These are phyloP conservation scores for Oidium heveae DNA, from an alignment of 2,329 filamentous ascomycete species.

Conservation along the genomic window DNA sequence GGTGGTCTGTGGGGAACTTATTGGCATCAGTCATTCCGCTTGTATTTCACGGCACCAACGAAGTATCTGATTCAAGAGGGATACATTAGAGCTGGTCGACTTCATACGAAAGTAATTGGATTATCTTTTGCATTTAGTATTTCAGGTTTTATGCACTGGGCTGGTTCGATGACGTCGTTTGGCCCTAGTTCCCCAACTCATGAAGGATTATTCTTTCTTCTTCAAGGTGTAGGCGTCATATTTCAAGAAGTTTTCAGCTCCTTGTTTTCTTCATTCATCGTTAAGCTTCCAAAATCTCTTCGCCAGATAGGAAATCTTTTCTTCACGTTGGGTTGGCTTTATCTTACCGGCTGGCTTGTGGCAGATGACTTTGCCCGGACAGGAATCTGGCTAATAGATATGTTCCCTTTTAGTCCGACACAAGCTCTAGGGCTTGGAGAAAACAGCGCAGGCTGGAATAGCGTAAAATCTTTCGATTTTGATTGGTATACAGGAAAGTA, in stretches of 20 bases:
- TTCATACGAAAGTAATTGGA: slow-evolving; percentile 14
- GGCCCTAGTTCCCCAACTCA: slow-evolving; percentile 24
- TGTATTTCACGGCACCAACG: slow-evolving; percentile 38
- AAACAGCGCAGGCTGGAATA: slow-evolving; percentile 36
- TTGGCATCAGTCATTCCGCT: slow-evolving; percentile 82
- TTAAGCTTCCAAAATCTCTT: slow-evolving; percentile 19
- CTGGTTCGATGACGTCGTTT: slow-evolving; percentile 40
- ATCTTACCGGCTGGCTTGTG: slow-evolving; percentile 35
- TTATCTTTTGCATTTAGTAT: slow-evolving; percentile 32
- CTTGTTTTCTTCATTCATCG: slow-evolving; percentile 13
- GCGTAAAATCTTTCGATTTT: slow-evolving; percentile 28
- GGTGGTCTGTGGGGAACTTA: slow-evolving; percentile 60
- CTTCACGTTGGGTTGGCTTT: slow-evolving; percentile 42
- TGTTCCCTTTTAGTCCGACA: slow-evolving; percentile 48
- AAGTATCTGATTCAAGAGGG: slow-evolving; percentile 20
- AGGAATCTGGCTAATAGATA: slow-evolving; percentile 60
- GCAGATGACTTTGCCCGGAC: slow-evolving; percentile 49
- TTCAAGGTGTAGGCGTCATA: slow-evolving; percentile 40
- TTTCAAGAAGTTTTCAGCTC: slow-evolving; percentile 25
- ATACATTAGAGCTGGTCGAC: slow-evolving; percentile 16
- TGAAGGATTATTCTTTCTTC: slow-evolving; percentile 43
- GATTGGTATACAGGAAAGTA: slow-evolving; percentile 31
- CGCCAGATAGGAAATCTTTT: slow-evolving; percentile 31
- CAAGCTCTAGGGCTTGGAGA: slow-evolving; percentile 38
- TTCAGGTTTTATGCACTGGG: slow-evolving; percentile 44